Evolutionary conservation across 2,329 filamentous ascomycete genomes (phyloP), one percentile per base, ranked within the genome.

Genomic region (Colletotrichum orchidophilum): DNA sequence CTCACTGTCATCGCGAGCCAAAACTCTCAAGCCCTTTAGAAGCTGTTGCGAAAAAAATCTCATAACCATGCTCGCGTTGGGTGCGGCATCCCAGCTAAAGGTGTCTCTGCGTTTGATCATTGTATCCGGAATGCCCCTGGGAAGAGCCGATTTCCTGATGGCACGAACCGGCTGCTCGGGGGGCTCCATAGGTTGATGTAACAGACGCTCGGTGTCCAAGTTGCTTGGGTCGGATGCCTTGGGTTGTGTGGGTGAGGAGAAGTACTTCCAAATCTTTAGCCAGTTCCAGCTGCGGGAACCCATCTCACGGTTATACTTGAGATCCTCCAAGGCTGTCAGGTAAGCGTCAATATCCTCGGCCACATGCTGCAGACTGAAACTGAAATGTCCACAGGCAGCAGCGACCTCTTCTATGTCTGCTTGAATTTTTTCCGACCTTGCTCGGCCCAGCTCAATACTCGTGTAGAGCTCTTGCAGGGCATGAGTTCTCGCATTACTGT

Each of bases 331-430:
- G 0, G 96, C 91, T 63, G 94, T 90, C 54, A 99, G 82, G 75
- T 97, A 96, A 13, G 88, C 89, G 74, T 94, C 90, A 83, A 97
- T 93, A 78, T 98, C 95, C 78, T 97, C 94, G 0, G 94, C 95
- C 77, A 98, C 96, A 75, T 96, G 93, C 73, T 96, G 90, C 29
- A 99, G 85, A 53, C 93, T 97, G 79, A 96, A 98, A 78, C 94
- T 96, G 78, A 98, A 99, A 81, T 98, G 95, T 0, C 96, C 96
- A 77, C 96, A 99, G 67, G 95, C 97, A n/a, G 96, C 96, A 50
- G 96, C 95, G 12, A 98, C 95, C 81, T 99, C 96, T 80, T 99
- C 96, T 68, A 97, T 95, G 80, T 98, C 96, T 2, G 96, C 96
- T 78, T 97, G 92, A 9, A 96, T 88, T 73, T 93, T 92, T 63